phyloP scores from a whole-genome alignment of 805 yeast genomes.

The Yarrowia bubula region DNA sequence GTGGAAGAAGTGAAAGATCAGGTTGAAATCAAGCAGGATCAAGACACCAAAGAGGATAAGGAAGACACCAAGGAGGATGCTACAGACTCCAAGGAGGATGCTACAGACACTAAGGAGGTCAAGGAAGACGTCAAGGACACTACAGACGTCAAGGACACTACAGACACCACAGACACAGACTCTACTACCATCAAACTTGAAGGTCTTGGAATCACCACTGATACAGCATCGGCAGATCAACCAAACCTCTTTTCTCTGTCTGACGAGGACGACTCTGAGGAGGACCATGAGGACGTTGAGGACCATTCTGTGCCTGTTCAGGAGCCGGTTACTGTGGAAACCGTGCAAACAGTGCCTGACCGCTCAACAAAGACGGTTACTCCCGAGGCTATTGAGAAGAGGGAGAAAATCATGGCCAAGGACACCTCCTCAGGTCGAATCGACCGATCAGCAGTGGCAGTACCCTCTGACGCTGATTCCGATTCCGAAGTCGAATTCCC shows the following conservation, averaged over 20 bases:
- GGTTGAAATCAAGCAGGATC: neutral
- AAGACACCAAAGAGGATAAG: neutral
- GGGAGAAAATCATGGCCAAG: too few species aligned
- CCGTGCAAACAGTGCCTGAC: too few species aligned
- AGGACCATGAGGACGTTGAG: neutral
- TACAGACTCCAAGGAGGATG: too few species aligned
- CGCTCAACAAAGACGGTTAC: too few species aligned
- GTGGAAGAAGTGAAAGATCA: neutral
- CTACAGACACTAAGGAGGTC: neutral
- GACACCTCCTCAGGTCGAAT: neutral
- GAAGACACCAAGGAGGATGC: neutral
- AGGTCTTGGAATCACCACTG: too few species aligned
- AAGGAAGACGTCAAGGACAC: neutral
- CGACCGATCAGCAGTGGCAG: neutral
- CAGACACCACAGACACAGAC: neutral
- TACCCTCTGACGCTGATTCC: neutral
- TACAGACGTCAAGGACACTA: neutral
- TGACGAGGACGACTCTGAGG: slow-evolving; percentile 1
- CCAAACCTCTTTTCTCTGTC: neutral
- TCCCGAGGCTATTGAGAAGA: too few species aligned
- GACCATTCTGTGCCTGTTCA: too few species aligned
- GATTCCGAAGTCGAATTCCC: slow-evolving; percentile 14
- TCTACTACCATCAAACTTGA: too few species aligned
- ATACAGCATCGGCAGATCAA: neutral
- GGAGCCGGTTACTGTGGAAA: neutral